Percentiles rank a stretch among this genome's conserved stretches.
Conservation (phyloP, 805 yeast genomes). For the Tetrapisispora fleetii region DNA sequence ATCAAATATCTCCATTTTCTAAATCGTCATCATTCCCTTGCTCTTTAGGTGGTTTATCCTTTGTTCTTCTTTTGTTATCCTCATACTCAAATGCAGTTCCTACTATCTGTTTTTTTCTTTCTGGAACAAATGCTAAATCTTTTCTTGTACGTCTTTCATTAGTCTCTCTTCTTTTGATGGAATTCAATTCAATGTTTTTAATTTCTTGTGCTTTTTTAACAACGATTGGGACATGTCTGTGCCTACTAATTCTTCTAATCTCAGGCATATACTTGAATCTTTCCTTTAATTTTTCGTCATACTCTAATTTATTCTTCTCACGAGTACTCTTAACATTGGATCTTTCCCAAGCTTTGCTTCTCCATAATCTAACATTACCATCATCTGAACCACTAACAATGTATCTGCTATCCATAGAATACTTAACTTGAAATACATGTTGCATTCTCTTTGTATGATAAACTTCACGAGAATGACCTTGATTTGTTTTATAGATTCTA, state of each 20-base stretch:
- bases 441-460: constrained; percentile 98
- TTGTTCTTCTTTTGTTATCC: constrained; percentile 15
- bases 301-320: constrained; percentile 75
- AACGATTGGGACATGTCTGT: constrained; percentile 82
- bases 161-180: constrained; percentile 71
- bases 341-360: constrained; percentile 78
- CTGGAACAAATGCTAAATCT: constrained; percentile 49
- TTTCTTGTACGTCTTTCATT: constrained; percentile 75
- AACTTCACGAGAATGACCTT: constrained; percentile 90
- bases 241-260: constrained; percentile 77
- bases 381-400: constrained; percentile 90
- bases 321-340: constrained; percentile 70
- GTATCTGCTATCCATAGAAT: constrained; percentile 81
- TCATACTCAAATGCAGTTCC: constrained; percentile 62
- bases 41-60: constrained; percentile 4
- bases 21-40: constrained; percentile 6
- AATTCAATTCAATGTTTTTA: constrained; percentile 61
- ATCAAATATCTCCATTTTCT: background rate
- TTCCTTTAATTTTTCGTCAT: constrained; percentile 84
- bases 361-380: constrained; percentile 90
- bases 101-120: constrained; percentile 79
- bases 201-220: constrained; percentile 85
- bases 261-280: constrained; percentile 96
- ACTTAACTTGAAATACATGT: constrained; percentile 74
- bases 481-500: constrained; percentile 61